These are phyloP conservation scores for Trichoderma brevicompactum DNA, from an alignment of 2,329 filamentous ascomycete genomes.

Conservation along the genomic window DNA sequence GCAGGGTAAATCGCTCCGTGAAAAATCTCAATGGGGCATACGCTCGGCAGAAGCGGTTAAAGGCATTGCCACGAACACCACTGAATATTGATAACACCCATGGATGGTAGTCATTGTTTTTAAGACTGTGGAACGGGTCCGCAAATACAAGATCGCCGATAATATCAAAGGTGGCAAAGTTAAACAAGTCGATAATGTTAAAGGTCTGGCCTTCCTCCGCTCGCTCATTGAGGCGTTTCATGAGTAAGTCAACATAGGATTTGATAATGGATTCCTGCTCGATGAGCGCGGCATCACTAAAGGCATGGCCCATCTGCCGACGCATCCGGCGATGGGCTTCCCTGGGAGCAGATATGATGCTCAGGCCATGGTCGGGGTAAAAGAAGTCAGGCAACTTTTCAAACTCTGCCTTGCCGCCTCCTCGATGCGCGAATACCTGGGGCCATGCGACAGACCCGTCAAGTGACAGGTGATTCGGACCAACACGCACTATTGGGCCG, in stretches of 20 bases:
- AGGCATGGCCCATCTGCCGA: slow-evolving; percentile 39
- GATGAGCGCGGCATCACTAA: slow-evolving; percentile 38
- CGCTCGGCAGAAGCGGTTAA: too few species aligned
- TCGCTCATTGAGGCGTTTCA: slow-evolving; percentile 27
- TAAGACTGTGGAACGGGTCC: slow-evolving; percentile 46
- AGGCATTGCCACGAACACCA: too few species aligned
- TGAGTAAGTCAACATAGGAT: slow-evolving; percentile 37
- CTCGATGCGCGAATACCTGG: slow-evolving; percentile 38
- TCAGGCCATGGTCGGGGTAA: slow-evolving; percentile 27
- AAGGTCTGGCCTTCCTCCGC: background rate
- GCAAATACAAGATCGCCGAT: slow-evolving; percentile 39
- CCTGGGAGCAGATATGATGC: slow-evolving; percentile 29
- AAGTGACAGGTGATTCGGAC: slow-evolving; percentile 47
- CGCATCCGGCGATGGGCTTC: slow-evolving; percentile 33
- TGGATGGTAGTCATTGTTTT: slow-evolving; percentile 36
- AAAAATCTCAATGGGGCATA: too few species aligned
- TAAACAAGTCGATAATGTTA: background rate
- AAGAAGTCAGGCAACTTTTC: slow-evolving; percentile 11
- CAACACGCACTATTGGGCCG: slow-evolving; percentile 46
- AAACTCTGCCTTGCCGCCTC: slow-evolving; percentile 31
- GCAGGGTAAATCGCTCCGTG: too few species aligned
- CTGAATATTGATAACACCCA: slow-evolving; percentile 36
- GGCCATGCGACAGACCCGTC: slow-evolving; percentile 41
- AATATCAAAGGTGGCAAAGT: slow-evolving; percentile 31
- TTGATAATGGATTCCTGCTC: slow-evolving; percentile 40